Base-by-base conservation (phyloP, 306 rosid genomes). In the Vigna radiata region DNA sequence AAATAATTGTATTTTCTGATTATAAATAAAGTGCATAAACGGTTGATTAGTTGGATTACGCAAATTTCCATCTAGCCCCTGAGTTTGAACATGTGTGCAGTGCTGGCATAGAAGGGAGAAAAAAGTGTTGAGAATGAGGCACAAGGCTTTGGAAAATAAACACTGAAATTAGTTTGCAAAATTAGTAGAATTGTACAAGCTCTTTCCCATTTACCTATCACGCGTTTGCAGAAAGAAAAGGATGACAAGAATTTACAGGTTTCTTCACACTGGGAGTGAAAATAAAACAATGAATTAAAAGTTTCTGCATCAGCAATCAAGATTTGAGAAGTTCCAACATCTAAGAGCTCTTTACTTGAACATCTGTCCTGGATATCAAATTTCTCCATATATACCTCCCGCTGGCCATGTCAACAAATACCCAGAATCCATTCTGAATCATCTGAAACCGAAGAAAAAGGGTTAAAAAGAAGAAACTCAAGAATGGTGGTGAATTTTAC, bases 351-450 rank as follows among this genome's bases (percentile, higher is more conserved):
- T 80, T 82, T 10, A 64, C 52, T 74, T 75, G 66, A 11, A 53
- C 13, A n/a, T 62, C 68, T 72, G 79, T 83, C 63, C 25, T 64
- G 55, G 82, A 75, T 59, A 50, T 86, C 62, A 90, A 59, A 79
- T 89, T 83, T 85, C 88, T 86, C 98, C 98, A 93, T 7, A 89
- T 79, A 61, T 85, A 93, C 78, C 80, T 88, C 70, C 93, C 98
- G 54, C 95, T 91, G 70, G 93, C 95, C 98, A 89, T 89, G 82
- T 93, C 96, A 14, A 91, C 79, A 7, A 85, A 83, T 15, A 83
- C 87, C 93, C 93, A 91, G 81, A 91, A 84, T 33, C 86, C 88
- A 4, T 73, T 88, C 79, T 81, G 75, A 43, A 84, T 75, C 78
- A 62, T 86, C 91, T 85, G 86, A 70, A 82, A 75, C 53, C 52